Evolutionary conservation across 495 filamentous ascomycete species (phyloP).

Genomic region (Monascus purpureus): DNA sequence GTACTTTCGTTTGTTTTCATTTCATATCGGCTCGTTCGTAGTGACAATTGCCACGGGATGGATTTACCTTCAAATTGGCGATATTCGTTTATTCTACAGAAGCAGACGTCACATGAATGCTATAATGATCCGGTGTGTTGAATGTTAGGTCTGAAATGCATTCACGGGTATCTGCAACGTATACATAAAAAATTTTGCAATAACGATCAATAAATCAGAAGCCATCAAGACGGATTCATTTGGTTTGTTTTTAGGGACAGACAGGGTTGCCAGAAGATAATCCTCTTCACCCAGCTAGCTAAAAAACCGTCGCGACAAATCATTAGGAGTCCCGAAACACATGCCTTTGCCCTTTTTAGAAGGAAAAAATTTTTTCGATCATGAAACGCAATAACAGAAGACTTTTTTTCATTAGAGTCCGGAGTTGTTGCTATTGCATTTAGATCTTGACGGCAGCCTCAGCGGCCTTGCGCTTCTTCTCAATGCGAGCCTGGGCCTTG

Average conservation of each 20-base stretch:
- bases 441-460: conserved; percentile 95
- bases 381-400: no score
- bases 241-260: conserved; percentile 7
- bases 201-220: not conserved
- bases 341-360: conserved; percentile 6
- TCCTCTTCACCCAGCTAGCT: conserved; percentile 25
- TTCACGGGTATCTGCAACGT: conserved; percentile 37
- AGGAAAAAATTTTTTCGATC: conserved; percentile 5
- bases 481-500: conserved; percentile 84
- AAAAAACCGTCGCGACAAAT: conserved; percentile 22
- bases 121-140: not conserved
- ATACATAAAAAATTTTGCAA: conserved; percentile 24
- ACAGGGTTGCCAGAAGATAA: conserved; percentile 10
- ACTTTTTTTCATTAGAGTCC: no score
- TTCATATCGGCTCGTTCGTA: no score
- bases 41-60: no score
- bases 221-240: conserved; percentile 11
- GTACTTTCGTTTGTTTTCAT: no score
- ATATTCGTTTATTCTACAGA: not conserved
- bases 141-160: no score
- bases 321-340: conserved; percentile 15
- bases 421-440: no score
- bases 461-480: conserved; percentile 93
- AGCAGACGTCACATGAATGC: conserved; percentile 18
- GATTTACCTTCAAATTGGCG: not conserved